Percentiles rank a stretch among this genome's conserved stretches.
These are phyloP conservation scores for Laguncularia racemosa DNA, from an alignment of 345 rosid species.

Conservation along the genomic window DNA sequence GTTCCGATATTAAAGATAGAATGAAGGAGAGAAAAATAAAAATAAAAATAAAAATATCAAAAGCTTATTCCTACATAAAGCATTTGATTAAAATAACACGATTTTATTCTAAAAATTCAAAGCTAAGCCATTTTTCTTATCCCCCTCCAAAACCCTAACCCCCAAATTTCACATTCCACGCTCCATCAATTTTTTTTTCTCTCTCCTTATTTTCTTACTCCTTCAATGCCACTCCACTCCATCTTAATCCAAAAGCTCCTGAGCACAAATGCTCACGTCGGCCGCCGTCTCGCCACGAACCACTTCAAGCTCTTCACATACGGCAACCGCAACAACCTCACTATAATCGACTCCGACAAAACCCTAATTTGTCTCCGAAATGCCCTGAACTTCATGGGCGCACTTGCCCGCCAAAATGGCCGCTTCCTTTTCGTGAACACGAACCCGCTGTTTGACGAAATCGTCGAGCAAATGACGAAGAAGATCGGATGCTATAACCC, in stretches of 20 bases:
- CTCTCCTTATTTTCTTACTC: no score
- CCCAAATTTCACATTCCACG: no score
- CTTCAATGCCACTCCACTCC: constrained; percentile 71
- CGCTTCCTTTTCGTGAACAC: constrained; percentile 84
- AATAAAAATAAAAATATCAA: no score
- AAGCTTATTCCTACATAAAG: no score
- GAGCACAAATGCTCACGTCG: constrained; percentile 72
- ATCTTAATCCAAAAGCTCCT: constrained; percentile 84
- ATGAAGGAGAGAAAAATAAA: no score
- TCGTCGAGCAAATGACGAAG: constrained; percentile 68
- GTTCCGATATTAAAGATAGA: no score
- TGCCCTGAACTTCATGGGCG: constrained; percentile 70
- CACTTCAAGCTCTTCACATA: constrained; percentile 79
- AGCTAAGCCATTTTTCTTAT: no score
- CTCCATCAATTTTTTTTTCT: no score
- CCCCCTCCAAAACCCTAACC: no score
- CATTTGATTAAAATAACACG: no score
- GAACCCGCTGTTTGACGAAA: constrained; percentile 81
- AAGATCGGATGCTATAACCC: constrained; percentile 63
- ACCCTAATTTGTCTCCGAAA: constrained; percentile 86
- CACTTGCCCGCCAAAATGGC: constrained; percentile 49
- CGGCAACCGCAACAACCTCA: constrained; percentile 59
- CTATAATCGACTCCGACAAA: constrained; percentile 77
- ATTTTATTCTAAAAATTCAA: no score
- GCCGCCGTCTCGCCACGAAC: constrained; percentile 63